phyloP scores from a whole-genome alignment of 2,329 filamentous ascomycete species.

The Raffaelea arxii region DNA sequence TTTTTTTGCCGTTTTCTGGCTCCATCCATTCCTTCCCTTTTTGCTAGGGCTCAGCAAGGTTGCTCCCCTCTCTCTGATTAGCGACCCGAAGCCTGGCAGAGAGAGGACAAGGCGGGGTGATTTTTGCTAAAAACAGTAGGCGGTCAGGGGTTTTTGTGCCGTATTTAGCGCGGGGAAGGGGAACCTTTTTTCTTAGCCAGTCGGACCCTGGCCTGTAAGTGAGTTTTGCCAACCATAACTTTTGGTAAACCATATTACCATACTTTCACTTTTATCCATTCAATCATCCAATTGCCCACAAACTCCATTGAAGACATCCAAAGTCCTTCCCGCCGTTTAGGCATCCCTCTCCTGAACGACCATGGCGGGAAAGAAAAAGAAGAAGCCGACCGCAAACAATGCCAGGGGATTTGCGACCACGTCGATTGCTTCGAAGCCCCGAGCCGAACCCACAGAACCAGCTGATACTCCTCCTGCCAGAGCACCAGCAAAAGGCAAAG shows the following conservation, averaged over 20 bases:
- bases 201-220: too few species aligned
- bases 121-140: slow-evolving; percentile 12
- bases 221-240: too few species aligned
- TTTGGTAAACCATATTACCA: too few species aligned
- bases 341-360: slow-evolving; percentile 6
- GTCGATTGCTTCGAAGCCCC: slow-evolving; percentile 75
- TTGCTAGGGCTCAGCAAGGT: slow-evolving; percentile 3
- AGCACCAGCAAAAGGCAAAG: slow-evolving; percentile 8
- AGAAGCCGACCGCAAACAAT: slow-evolving; percentile 79
- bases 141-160: slow-evolving; percentile 15
- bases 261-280: too few species aligned
- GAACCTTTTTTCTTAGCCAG: too few species aligned
- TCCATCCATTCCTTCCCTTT: neutral
- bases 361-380: slow-evolving; percentile 80
- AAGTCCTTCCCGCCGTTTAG: neutral
- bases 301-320: too few species aligned
- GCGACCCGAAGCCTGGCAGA: too few species aligned
- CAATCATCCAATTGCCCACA: too few species aligned
- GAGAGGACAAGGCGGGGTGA: slow-evolving; percentile 11
- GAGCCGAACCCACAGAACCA: slow-evolving; percentile 46
- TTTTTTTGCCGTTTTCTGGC: neutral
- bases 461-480: slow-evolving; percentile 12
- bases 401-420: slow-evolving; percentile 90
- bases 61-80: too few species aligned
- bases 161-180: slow-evolving; percentile 8